Evolutionary conservation across 768 basidiomycete genomes (phyloP), one percentile per base, ranked within the genome.

Genomic region (Suillus luteus): DNA sequence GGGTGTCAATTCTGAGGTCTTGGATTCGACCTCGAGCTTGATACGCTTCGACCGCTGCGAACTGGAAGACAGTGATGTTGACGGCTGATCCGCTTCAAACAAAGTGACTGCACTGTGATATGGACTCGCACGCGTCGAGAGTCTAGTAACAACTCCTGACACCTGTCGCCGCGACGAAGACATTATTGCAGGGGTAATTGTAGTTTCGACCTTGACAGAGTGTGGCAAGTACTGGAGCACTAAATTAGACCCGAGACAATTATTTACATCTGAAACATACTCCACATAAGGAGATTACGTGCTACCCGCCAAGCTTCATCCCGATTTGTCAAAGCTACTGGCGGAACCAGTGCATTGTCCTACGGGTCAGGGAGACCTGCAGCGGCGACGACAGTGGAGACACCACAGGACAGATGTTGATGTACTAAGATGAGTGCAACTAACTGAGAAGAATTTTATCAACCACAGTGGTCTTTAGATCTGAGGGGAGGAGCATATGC

Each of bases 21-120:
- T 62, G 10, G 66, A 67, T 14, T 62, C 64, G 19, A 67, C 58
- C 55, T 69, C 71, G 3, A 46, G 67, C 59, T 81, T 80, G 62
- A 73, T 67, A 60, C 76, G 79, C 64, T 71, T 75, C 31, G 71
- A 68, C 31, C 66, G 71, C 41, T 67, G 67, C 44, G 70, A 65
- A 41, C 72, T 64, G 55, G 59, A 49, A 48, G 63, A 60, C 55
- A 46, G 64, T 35, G 55, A 27, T 1, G 70, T 59, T 35, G 72
- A 69, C 27, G 73, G 66, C 37, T 65, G 68, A 22, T 61, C 52
- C 9, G 65, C 60, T 57, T 78, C 75, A 63, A 76, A 81, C 11
- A 83, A 71, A 48, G 78, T 83, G 33, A 83, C 82, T 12, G 76
- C 76, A 12, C 71, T 54, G 59, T 83, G 67, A 66, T 83, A 81